These are phyloP conservation scores for Nitzschia sp. DNA, from an alignment of 108 stramenopile genomes.

Conservation along the genomic window DNA sequence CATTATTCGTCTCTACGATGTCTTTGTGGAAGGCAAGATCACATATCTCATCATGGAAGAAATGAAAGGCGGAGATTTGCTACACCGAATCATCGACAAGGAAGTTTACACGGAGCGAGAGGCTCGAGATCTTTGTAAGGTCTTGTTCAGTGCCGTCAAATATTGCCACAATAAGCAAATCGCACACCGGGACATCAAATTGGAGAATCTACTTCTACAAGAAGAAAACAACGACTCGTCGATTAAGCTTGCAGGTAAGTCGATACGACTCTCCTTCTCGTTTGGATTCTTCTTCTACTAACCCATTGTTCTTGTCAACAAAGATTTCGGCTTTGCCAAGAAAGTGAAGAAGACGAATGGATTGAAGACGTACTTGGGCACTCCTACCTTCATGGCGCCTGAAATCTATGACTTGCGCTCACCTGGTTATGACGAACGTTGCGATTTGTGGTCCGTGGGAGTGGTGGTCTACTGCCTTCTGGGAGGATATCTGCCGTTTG, in stretches of 20 bases:
- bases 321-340: slow-evolving; percentile 98
- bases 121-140: slow-evolving; percentile 56
- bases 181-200: slow-evolving; percentile 85
- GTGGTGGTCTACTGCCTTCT: slow-evolving; percentile 93
- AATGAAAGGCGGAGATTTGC: slow-evolving; percentile 87
- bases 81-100: slow-evolving; percentile 89
- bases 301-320: too few species aligned
- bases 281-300: too few species aligned
- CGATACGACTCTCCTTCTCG: slow-evolving; percentile 68
- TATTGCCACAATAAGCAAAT: slow-evolving; percentile 83
- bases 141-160: slow-evolving; percentile 69
- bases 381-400: slow-evolving; percentile 86
- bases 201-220: slow-evolving; percentile 83
- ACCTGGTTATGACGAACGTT: slow-evolving; percentile 59
- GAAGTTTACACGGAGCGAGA: slow-evolving; percentile 72
- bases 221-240: slow-evolving; percentile 27
- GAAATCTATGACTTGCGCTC: slow-evolving; percentile 65
- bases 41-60: slow-evolving; percentile 77
- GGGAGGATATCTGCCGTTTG: slow-evolving; percentile 94
- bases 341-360: slow-evolving; percentile 45
- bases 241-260: slow-evolving; percentile 68
- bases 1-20: slow-evolving; percentile 72
- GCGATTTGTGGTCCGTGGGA: slow-evolving; percentile 96
- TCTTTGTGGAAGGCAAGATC: slow-evolving; percentile 63
- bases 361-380: slow-evolving; percentile 77